Base-by-base conservation (phyloP, 805 yeast genomes). In the Candida schatavii region DNA sequence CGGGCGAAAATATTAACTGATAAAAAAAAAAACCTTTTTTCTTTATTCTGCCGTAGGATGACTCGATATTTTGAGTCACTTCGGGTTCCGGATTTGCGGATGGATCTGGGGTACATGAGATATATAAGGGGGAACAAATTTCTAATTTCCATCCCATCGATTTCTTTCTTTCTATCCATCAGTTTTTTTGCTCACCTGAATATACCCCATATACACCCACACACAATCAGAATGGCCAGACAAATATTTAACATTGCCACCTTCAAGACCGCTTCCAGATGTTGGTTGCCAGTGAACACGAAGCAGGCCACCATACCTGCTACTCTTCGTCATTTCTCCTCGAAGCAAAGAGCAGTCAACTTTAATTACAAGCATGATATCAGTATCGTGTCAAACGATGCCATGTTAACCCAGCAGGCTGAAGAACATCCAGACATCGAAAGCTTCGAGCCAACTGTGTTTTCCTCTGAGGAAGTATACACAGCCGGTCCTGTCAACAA, bases 401-500 rank as follows among this genome's bases (percentile, higher is more conserved):
- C 57, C 23, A 51, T 57, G 9, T 55, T 64, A 42, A 34, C 40
- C 15, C 39, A 44, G 17, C 42, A 45, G 19, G 17, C 26, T 17
- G 48, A 48, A 31, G 54, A 51, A 13, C 33, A 29, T 9, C 14
- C 36, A 3, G 54, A 52, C 23, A 20, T 18, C 33, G 65, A 59
- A 34, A 41, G 49, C 2, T 69, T 70, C 47, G 72, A 69, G 49
- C 74, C 75, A 14, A 57, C 62, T 26, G 59, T 70, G 15, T 60
- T 55, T 43, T 67, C 73, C 21, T 54, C 63, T n/a, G 74, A 69
- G 45, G 74, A 70, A 39, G 50, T 70, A 17, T 55, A 56, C 51
- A 68, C 75, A 53, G 70, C 74, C 44, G 68, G 72, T 44, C 72
- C 74, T 45, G 73, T 66, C 45, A 68, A 63, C 45, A 59, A 54